phyloP scores from a whole-genome alignment of 192 early-diverging fungal genomes.

The Kickxella alabastrina region DNA sequence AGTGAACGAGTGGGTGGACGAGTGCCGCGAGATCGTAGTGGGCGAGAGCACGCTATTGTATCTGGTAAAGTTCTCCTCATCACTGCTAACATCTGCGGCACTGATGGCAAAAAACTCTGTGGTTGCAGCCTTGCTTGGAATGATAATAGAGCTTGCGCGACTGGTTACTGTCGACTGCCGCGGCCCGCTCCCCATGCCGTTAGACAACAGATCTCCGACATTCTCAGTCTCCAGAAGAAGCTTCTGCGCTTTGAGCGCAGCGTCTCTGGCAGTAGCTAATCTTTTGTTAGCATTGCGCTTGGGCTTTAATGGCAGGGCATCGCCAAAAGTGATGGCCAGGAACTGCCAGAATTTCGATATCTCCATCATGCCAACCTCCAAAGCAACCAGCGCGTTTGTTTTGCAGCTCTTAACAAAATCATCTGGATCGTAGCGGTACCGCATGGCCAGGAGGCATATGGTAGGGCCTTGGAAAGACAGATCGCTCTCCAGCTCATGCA shows the following conservation, averaged over 20 bases:
- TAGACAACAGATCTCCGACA: neutral
- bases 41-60: neutral
- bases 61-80: conserved; percentile 18
- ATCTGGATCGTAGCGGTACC: conserved; percentile 45
- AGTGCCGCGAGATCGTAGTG: neutral
- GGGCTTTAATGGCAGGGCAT: conserved; percentile 28
- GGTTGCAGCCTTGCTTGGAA: conserved; percentile 31
- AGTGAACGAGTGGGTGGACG: conserved; percentile 12
- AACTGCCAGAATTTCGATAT: conserved; percentile 47
- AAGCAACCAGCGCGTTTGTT: conserved; percentile 16
- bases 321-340: conserved; percentile 30
- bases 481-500: conserved; percentile 24
- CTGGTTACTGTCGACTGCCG: conserved; percentile 20
- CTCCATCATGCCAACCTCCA: conserved; percentile 6
- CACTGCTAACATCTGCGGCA: conserved; percentile 16
- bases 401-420: conserved; percentile 33
- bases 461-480: conserved; percentile 9
- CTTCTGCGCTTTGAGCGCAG: neutral
- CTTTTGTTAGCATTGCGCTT: conserved; percentile 3
- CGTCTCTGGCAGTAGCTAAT: neutral
- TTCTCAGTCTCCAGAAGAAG: neutral
- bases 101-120: conserved; percentile 2
- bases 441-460: conserved; percentile 25
- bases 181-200: neutral
- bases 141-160: conserved; percentile 44